These are phyloP conservation scores for Schwanniomyces occidentalis DNA, from an alignment of 805 yeast species.

Conservation along the genomic window DNA sequence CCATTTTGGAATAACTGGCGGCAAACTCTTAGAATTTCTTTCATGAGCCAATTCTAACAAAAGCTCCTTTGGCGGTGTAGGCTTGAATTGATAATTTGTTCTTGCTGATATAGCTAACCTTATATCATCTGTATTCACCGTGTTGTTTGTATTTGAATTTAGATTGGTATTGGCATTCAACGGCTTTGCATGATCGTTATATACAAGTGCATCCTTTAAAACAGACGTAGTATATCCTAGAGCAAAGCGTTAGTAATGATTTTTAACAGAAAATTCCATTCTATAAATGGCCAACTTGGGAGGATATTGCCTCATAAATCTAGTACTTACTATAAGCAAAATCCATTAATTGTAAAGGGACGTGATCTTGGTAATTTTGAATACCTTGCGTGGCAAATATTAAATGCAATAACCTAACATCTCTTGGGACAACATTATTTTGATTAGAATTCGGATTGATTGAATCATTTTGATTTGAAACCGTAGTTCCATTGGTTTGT, in stretches of 20 bases:
- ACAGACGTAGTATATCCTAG: slow-evolving; percentile 78
- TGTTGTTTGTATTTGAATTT: slow-evolving; percentile 43
- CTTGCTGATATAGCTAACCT: slow-evolving; percentile 91
- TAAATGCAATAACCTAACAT: slow-evolving; percentile 85
- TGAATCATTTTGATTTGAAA: slow-evolving; percentile 2
- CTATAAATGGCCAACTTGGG: neutral
- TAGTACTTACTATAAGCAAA: slow-evolving; percentile 71
- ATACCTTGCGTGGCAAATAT: slow-evolving; percentile 93
- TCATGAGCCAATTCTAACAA: slow-evolving; percentile 89
- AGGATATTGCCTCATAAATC: neutral
- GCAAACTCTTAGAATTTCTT: slow-evolving; percentile 83
- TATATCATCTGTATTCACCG: slow-evolving; percentile 83
- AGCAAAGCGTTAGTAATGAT: slow-evolving; percentile 6
- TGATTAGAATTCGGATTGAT: slow-evolving; percentile 3
- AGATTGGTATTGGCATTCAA: slow-evolving; percentile 25
- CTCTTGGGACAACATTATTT: slow-evolving; percentile 64
- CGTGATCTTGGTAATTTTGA: slow-evolving; percentile 90
- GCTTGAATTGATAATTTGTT: slow-evolving; percentile 94
- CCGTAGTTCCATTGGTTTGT: slow-evolving; percentile 4
- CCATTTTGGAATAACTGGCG: slow-evolving; percentile 87
- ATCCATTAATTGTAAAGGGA: slow-evolving; percentile 94
- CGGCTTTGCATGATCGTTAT: slow-evolving; percentile 76
- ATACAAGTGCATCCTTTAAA: slow-evolving; percentile 83
- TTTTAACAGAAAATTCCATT: neutral
- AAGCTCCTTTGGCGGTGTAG: slow-evolving; percentile 89